Percentiles rank a stretch among this genome's conserved stretches.
Evolutionary conservation across 805 yeast species (phyloP).

Genomic region (Candida piceae): DNA sequence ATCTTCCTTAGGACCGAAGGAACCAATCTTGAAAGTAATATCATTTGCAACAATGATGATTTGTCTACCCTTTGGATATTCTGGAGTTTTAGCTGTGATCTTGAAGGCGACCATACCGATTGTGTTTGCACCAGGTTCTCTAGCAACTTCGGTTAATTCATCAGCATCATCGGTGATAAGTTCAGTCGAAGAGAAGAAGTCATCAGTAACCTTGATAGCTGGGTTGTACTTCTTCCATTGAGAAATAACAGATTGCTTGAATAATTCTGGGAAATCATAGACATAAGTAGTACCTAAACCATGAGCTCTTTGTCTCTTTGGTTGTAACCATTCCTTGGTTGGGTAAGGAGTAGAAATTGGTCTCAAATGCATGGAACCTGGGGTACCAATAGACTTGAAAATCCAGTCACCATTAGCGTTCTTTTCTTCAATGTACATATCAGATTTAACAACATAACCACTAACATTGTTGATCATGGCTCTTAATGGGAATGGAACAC

Average conservation of each 20-base stretch:
- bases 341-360: constrained; percentile 95
- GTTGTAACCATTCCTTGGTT: constrained; percentile 96
- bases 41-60: constrained; percentile 93
- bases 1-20: constrained; percentile 97
- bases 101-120: constrained; percentile 98
- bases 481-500: constrained; percentile 90
- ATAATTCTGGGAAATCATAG: constrained; percentile 97
- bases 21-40: constrained; percentile 96
- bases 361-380: constrained; percentile 97
- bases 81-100: constrained; percentile 88
- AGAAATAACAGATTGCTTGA: constrained; percentile 83
- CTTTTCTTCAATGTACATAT: constrained; percentile 89
- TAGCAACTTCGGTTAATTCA: constrained; percentile 76
- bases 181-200: constrained; percentile 73
- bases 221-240: constrained; percentile 75
- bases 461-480: constrained; percentile 95
- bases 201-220: constrained; percentile 60
- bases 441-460: constrained; percentile 95
- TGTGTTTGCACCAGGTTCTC: constrained; percentile 95
- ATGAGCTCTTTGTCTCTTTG: constrained; percentile 98
- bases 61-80: constrained; percentile 94
- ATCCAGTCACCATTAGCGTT: constrained; percentile 94
- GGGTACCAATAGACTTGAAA: constrained; percentile 89
- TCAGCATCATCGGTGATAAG: constrained; percentile 80
- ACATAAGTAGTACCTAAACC: constrained; percentile 97